A percentile compares a stretch with the other conserved stretches of the same genome.
Evolutionary conservation across 2,329 filamentous ascomycete species (phyloP).

Genomic region (Reticulascus tulasneorum): DNA sequence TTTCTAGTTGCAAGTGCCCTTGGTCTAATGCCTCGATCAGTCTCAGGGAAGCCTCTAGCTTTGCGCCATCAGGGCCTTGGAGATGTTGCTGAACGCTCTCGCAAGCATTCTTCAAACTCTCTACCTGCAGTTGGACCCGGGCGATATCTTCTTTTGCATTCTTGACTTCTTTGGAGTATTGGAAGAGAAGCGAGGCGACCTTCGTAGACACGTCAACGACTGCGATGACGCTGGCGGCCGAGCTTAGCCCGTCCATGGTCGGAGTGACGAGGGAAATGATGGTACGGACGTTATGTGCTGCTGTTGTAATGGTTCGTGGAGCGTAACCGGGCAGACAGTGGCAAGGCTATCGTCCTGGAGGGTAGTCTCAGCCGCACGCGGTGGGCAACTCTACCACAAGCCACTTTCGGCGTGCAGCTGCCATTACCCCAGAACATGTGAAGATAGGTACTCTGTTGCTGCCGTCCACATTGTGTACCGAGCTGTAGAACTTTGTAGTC

Average conservation of each 20-base stretch:
- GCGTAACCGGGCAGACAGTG: too few relatives aligned
- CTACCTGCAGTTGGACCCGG: slow-evolving; percentile 23
- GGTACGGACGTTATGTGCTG: too few relatives aligned
- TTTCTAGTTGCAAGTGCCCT: slow-evolving; percentile 16
- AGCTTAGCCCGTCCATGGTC: slow-evolving; percentile 24
- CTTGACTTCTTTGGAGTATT: slow-evolving; percentile 31
- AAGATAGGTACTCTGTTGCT: too few relatives aligned
- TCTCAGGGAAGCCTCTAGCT: slow-evolving; percentile 20
- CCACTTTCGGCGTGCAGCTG: too few relatives aligned
- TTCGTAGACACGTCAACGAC: slow-evolving; percentile 33
- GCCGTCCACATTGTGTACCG: too few relatives aligned
- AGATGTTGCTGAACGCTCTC: slow-evolving; percentile 21
- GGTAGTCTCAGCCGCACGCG: too few relatives aligned
- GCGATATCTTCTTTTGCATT: slow-evolving; percentile 25
- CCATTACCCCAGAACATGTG: too few relatives aligned
- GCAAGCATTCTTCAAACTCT: slow-evolving; percentile 20
- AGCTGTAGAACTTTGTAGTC: too few relatives aligned
- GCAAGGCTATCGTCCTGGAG: too few relatives aligned
- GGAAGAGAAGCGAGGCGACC: slow-evolving; percentile 25
- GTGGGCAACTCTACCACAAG: too few relatives aligned
- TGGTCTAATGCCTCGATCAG: slow-evolving; percentile 16
- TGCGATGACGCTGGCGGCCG: slow-evolving; percentile 30
- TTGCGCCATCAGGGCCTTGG: slow-evolving; percentile 19
- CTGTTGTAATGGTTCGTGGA: too few relatives aligned
- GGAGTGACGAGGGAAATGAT: too few relatives aligned